Conservation (phyloP, 495 filamentous ascomycete genomes). For the Penicillium ochrochloron region DNA sequence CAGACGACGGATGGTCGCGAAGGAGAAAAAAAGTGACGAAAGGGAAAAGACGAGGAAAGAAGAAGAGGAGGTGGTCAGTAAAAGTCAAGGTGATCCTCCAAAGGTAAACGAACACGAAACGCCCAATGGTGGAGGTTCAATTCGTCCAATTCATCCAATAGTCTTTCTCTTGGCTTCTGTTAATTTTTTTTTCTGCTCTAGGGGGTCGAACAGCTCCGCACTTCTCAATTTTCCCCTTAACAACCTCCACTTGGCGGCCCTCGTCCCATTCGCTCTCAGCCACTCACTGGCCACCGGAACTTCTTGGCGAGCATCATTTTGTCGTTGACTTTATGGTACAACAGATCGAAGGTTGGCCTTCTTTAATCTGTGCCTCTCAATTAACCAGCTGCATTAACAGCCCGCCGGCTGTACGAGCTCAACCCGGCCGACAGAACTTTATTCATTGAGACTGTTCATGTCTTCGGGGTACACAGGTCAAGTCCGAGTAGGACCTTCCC, state of each 20-base stretch:
- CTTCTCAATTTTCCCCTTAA: neutral
- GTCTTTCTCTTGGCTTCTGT: conserved; percentile 1
- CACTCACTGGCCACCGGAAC: neutral
- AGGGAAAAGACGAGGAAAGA: neutral
- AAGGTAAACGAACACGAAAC: neutral
- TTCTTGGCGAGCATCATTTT: neutral
- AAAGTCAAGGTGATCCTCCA: neutral
- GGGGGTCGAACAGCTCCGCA: neutral
- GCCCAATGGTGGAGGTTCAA: conserved; percentile 2
- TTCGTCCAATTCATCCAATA: neutral
- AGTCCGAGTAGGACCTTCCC: neutral
- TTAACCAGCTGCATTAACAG: neutral
- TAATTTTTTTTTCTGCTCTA: neutral
- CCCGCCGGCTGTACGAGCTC: neutral
- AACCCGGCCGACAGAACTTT: neutral
- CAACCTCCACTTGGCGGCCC: neutral
- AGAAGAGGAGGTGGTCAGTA: neutral
- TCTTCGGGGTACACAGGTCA: conserved; percentile 5
- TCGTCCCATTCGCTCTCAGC: neutral
- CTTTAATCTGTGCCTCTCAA: neutral
- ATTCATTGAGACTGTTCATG: neutral
- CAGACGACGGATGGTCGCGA: neutral
- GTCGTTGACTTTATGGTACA: neutral
- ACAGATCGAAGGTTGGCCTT: neutral
- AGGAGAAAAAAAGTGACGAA: neutral